Percentiles rank a stretch among this genome's conserved stretches.
Conservation (phyloP, 805 yeast species). For the Saccharomyces mikatae region DNA sequence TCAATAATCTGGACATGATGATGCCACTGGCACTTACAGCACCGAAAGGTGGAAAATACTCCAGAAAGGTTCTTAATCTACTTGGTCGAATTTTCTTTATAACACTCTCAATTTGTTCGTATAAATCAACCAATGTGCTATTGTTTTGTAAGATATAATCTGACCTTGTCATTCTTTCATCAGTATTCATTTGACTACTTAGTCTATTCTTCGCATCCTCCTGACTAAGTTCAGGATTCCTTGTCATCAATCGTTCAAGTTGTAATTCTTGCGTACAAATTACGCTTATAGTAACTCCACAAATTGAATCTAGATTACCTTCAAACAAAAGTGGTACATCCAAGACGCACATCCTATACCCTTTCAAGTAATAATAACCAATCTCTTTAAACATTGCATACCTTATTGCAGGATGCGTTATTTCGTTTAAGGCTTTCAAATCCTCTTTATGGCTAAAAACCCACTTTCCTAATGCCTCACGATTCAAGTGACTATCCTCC, state of each 20-base stretch:
- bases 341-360: slow-evolving; percentile 55
- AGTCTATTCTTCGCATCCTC: slow-evolving; percentile 71
- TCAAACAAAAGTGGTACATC: slow-evolving; percentile 92
- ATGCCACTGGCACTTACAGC: slow-evolving; percentile 26
- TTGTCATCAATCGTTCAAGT: slow-evolving; percentile 46
- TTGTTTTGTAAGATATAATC: slow-evolving; percentile 66
- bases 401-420: slow-evolving; percentile 83
- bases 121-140: slow-evolving; percentile 36
- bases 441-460: slow-evolving; percentile 66
- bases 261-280: slow-evolving; percentile 53
- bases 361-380: slow-evolving; percentile 47
- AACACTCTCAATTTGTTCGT: slow-evolving; percentile 36
- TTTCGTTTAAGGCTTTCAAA: slow-evolving; percentile 52
- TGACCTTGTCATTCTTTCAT: slow-evolving; percentile 47
- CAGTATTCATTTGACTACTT: slow-evolving; percentile 63
- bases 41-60: slow-evolving; percentile 38
- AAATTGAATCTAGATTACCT: slow-evolving; percentile 56
- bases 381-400: slow-evolving; percentile 52
- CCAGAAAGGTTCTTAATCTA: slow-evolving; percentile 22
- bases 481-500: slow-evolving; percentile 43
- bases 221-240: slow-evolving; percentile 59
- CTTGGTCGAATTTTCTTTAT: slow-evolving; percentile 36
- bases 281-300: slow-evolving; percentile 67
- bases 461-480: slow-evolving; percentile 66
- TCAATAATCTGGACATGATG: slow-evolving; percentile 18